A percentile compares a stretch with the other conserved stretches of the same genome.
These are phyloP conservation scores for Hypoxylon sp. DNA, from an alignment of 2,329 filamentous ascomycete genomes.

Conservation along the genomic window DNA sequence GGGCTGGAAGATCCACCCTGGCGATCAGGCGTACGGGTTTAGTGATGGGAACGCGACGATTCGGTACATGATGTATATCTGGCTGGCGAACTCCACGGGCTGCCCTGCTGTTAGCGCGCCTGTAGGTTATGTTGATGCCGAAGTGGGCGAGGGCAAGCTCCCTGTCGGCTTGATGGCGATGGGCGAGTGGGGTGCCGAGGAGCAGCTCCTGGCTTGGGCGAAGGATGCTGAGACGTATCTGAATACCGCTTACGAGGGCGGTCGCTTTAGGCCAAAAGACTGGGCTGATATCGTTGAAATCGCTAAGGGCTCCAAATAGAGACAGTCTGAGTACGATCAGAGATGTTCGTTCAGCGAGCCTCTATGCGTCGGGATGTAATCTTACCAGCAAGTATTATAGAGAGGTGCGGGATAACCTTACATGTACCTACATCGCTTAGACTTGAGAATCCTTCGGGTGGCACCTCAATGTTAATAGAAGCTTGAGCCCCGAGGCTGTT, in stretches of 20 bases:
- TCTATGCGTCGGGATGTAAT: background rate
- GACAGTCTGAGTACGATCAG: background rate
- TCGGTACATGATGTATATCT: conserved; percentile 88
- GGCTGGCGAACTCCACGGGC: conserved; percentile 86
- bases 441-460: background rate
- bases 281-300: conserved; percentile 72
- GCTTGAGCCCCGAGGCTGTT: background rate
- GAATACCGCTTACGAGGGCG: conserved; percentile 62
- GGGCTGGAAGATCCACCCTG: conserved; percentile 77
- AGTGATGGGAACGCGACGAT: conserved; percentile 81
- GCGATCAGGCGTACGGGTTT: conserved; percentile 78
- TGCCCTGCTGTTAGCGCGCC: conserved; percentile 82
- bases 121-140: conserved; percentile 77
- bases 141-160: conserved; percentile 70
- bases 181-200: conserved; percentile 77
- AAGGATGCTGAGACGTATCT: conserved; percentile 70
- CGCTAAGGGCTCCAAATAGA: conserved; percentile 47
- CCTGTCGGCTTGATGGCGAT: conserved; percentile 75
- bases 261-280: conserved; percentile 65
- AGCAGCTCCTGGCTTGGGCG: conserved; percentile 73
- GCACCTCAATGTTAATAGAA: background rate
- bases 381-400: background rate
- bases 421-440: background rate
- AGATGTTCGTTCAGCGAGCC: background rate
- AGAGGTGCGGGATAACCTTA: background rate